phyloP scores from a whole-genome alignment of 2,329 filamentous ascomycete genomes.

The Penicillium sp. region DNA sequence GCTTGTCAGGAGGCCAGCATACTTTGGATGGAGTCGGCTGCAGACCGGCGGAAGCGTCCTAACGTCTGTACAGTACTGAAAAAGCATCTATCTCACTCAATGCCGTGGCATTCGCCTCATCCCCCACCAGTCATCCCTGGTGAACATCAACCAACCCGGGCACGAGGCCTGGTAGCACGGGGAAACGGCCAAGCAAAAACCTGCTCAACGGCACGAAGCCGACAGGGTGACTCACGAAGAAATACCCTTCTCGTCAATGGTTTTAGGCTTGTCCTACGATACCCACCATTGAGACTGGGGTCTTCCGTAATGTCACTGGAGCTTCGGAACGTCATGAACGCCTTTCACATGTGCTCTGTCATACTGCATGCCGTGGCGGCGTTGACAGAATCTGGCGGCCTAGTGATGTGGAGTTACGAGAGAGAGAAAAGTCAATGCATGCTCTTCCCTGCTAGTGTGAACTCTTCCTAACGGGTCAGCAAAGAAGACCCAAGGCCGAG shows the following conservation, averaged over 20 bases:
- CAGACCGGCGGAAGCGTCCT: constrained; percentile 7
- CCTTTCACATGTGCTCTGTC: constrained; percentile 20
- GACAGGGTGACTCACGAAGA: constrained; percentile 11
- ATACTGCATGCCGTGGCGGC: constrained; percentile 12
- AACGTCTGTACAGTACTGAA: background rate
- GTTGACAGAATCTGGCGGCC: constrained; percentile 9
- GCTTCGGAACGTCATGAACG: constrained; percentile 15
- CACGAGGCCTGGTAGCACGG: constrained; percentile 13
- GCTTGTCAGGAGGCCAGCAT: constrained; percentile 9
- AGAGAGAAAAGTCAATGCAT: background rate
- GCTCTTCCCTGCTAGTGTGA: background rate
- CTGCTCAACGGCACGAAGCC: constrained; percentile 16
- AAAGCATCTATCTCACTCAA: background rate
- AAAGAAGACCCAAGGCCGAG: background rate
- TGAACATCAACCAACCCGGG: constrained; percentile 13
- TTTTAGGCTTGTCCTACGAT: constrained; percentile 7
- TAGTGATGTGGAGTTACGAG: constrained; percentile 9
- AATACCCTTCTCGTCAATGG: constrained; percentile 18
- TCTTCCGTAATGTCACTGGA: constrained; percentile 12
- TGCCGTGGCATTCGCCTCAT: constrained; percentile 4
- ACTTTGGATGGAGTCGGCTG: constrained; percentile 12
- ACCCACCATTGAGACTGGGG: background rate
- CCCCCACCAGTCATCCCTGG: constrained; percentile 13
- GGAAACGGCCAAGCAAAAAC: constrained; percentile 10
- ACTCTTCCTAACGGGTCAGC: background rate